A percentile compares a stretch with the other conserved stretches of the same genome.
Conservation (phyloP, 768 basidiomycete genomes). For the Mycena kentingensis region DNA sequence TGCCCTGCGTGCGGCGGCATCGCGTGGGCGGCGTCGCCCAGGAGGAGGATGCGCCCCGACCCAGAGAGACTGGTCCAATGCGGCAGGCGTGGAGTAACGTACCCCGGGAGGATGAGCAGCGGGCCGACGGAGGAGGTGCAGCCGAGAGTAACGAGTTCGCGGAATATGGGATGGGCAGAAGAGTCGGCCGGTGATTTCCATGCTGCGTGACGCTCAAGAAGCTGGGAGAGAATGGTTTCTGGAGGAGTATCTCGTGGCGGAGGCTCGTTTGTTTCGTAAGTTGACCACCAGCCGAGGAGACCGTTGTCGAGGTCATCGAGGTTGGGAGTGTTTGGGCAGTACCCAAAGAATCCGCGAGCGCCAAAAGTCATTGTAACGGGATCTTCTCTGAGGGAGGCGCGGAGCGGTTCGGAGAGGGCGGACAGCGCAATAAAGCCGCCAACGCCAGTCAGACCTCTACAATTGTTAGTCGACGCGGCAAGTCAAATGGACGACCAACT, state of each 20-base stretch:
- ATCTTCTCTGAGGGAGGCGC: conserved; percentile 30
- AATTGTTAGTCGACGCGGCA: not conserved
- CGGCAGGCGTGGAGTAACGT: conserved; percentile 37
- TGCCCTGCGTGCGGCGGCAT: conserved; percentile 48
- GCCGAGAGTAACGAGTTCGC: conserved; percentile 33
- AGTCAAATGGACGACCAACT: conserved; percentile 23
- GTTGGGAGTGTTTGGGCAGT: conserved; percentile 18
- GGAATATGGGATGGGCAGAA: conserved; percentile 24
- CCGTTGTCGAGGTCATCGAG: conserved; percentile 5
- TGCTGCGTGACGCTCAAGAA: conserved; percentile 32
- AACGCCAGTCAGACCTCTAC: conserved; percentile 38
- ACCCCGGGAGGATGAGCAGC: conserved; percentile 40
- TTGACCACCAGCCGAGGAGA: conserved; percentile 44
- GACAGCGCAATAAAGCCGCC: conserved; percentile 41
- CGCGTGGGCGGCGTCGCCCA: conserved; percentile 47
- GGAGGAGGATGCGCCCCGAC: conserved; percentile 37
- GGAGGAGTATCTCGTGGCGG: conserved; percentile 30
- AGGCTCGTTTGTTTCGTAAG: conserved; percentile 34
- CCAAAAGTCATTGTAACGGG: conserved; percentile 43
- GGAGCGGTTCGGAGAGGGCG: conserved; percentile 29
- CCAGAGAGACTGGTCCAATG: conserved; percentile 35
- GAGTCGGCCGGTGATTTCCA: conserved; percentile 41
- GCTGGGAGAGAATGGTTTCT: conserved; percentile 28
- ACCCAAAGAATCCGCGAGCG: conserved; percentile 41
- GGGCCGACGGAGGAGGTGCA: conserved; percentile 23